Conservation (phyloP, 2,329 filamentous ascomycete species). For the Epicoccum nigrum region DNA sequence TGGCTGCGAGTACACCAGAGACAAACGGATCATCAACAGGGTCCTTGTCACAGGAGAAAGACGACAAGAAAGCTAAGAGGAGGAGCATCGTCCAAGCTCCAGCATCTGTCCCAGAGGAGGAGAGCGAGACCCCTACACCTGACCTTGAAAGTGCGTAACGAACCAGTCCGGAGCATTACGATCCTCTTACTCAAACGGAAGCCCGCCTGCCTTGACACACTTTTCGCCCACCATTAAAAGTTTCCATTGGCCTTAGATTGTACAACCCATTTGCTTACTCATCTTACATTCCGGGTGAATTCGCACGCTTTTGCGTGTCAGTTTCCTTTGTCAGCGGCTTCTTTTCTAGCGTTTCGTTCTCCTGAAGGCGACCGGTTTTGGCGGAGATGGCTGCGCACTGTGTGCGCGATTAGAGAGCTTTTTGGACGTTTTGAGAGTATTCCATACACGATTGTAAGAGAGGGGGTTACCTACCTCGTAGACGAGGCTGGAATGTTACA, state of each 20-base stretch:
- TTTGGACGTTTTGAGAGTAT: neutral
- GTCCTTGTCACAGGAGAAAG: slow-evolving; percentile 20
- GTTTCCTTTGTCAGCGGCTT: slow-evolving; percentile 10
- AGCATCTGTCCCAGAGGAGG: slow-evolving; percentile 33
- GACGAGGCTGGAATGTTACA: neutral
- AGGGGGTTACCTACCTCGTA: neutral
- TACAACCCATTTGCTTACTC: slow-evolving; percentile 7
- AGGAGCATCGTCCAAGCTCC: slow-evolving; percentile 39
- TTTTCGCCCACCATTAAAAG: slow-evolving; percentile 3
- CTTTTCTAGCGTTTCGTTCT: slow-evolving; percentile 9
- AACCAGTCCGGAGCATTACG: neutral
- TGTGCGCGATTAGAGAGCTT: slow-evolving; percentile 1
- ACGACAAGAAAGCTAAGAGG: slow-evolving; percentile 43
- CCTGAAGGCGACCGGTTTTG: neutral
- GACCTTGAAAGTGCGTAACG: slow-evolving; percentile 16
- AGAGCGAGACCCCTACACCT: slow-evolving; percentile 31
- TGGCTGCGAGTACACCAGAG: slow-evolving; percentile 24
- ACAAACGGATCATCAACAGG: slow-evolving; percentile 27
- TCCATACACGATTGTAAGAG: neutral
- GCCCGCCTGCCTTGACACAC: neutral
- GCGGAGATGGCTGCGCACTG: slow-evolving; percentile 5
- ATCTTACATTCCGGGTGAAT: slow-evolving; percentile 3
- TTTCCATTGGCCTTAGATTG: slow-evolving; percentile 10
- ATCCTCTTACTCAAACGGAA: neutral
- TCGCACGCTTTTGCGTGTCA: slow-evolving; percentile 3